phyloP scores from a whole-genome alignment of 148 eudicot genomes.

The Vaccinium vitisidaea region DNA sequence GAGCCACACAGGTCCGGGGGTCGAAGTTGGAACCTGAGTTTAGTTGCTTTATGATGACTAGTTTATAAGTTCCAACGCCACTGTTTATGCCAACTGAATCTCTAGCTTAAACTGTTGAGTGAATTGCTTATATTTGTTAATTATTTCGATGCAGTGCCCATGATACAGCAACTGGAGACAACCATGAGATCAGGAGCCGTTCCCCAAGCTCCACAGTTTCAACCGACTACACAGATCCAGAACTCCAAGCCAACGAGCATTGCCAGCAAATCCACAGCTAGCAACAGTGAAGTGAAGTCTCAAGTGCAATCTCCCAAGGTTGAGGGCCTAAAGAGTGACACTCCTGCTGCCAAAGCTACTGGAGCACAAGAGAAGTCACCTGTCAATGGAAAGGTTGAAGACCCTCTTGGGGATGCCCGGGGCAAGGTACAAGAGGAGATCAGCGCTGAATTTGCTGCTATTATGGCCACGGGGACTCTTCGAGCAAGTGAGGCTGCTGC shows the following conservation, averaged over 20 bases:
- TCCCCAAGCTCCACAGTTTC: slow-evolving; percentile 88
- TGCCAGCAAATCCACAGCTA: slow-evolving; percentile 14
- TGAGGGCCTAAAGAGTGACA: slow-evolving; percentile 18
- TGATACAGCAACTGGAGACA: slow-evolving; percentile 86
- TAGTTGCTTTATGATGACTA: neutral
- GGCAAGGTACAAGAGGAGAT: slow-evolving; percentile 89
- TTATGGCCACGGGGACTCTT: slow-evolving; percentile 80
- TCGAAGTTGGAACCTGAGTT: neutral
- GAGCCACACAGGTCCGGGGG: neutral
- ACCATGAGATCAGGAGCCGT: slow-evolving; percentile 80
- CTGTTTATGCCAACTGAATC: neutral
- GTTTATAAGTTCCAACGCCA: neutral
- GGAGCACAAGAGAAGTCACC: slow-evolving; percentile 23
- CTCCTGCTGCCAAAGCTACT: slow-evolving; percentile 32
- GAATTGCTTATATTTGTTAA: neutral
- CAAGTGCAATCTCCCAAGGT: slow-evolving; percentile 25
- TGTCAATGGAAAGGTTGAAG: slow-evolving; percentile 26
- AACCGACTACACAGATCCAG: slow-evolving; percentile 36
- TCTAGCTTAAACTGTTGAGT: neutral
- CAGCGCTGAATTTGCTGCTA: slow-evolving; percentile 65
- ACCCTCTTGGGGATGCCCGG: slow-evolving; percentile 76
- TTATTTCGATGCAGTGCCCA: slow-evolving; percentile 60
- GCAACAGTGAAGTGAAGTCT: slow-evolving; percentile 6
- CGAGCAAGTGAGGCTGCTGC: slow-evolving; percentile 98
- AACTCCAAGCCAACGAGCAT: slow-evolving; percentile 17